Conservation (phyloP, 2,329 filamentous ascomycete species). For the Alternaria metachromatica region DNA sequence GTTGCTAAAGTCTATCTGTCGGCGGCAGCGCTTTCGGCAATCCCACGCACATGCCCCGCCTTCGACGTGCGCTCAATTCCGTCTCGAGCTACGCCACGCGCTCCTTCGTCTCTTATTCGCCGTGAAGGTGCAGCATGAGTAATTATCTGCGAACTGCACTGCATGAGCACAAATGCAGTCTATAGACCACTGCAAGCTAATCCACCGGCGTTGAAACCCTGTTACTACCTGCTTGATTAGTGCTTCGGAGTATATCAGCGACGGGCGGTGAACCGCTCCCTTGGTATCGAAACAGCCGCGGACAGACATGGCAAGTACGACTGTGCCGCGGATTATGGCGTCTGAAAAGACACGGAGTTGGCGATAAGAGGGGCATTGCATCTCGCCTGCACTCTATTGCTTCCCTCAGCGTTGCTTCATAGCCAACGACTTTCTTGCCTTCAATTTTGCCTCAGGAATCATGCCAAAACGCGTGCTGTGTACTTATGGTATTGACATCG, state of each 20-base stretch:
- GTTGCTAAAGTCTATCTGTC: neutral
- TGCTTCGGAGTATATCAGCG: neutral
- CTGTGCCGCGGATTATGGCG: neutral
- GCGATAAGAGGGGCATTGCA: neutral
- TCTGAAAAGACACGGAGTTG: neutral
- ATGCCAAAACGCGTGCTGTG: slow-evolving; percentile 50
- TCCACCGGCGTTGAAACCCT: neutral
- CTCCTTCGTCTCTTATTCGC: slow-evolving; percentile 2
- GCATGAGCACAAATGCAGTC: neutral
- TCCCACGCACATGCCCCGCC: slow-evolving; percentile 16
- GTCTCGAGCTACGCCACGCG: slow-evolving; percentile 12
- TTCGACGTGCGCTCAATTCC: slow-evolving; percentile 25
- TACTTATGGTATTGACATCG: slow-evolving; percentile 53
- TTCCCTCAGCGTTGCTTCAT: neutral
- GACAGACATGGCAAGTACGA: neutral
- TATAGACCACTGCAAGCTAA: slow-evolving; percentile 2
- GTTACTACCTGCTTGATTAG: neutral
- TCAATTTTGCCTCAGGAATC: neutral
- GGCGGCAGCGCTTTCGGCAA: neutral
- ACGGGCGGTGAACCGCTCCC: neutral
- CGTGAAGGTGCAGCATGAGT: neutral
- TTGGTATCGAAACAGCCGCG: neutral
- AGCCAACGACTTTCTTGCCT: neutral
- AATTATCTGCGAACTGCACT: neutral
- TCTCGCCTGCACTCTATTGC: neutral